Evolutionary conservation across 257 asterid genomes (phyloP), one percentile per base, ranked within the genome.

Genomic region (Linaria vulgaris): DNA sequence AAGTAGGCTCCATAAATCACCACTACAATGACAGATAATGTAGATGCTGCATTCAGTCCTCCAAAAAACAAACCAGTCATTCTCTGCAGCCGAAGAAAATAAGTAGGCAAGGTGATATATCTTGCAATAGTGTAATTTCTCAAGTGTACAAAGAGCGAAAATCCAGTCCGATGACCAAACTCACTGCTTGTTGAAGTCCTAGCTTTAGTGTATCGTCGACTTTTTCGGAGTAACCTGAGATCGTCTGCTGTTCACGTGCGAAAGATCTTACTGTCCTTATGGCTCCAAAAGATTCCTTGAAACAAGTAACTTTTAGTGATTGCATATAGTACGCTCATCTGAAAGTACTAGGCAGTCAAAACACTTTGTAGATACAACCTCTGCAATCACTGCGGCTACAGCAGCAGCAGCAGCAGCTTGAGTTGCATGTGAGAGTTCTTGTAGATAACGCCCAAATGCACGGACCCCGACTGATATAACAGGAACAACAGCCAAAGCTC

Each of bases 341-440:
- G 4, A 27, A 27, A 27, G 6, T 27, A 27, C 6, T 6, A 27
- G 3, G 34, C 6, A n/a, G n/a, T 27, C 34, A 27, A 27, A 27
- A 6, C 6, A 27, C 6, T 27, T 43, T 13, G n/a, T 12, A 13
- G 19, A 46, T 46, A 30, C 19, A 46, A 67, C 78, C 78, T 73
- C 78, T 11, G 78, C 78, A 59, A 73, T 73, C 6, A 73, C 67
- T 30, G 90, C 74, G 24, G 89, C 86, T 14, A 82, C 76, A 31
- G 92, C 92, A 44, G 92, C 76, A 31, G 92, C 92, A 44, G 92
- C 92, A 56, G 88, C 88, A 69, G 88, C 92, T 72, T 85, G 92
- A 56, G 88, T 85, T 67, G 73, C 73, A 66, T 85, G 89, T 22
- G 92, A 82, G 43, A 85, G 87, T 60, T 85, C 92, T 24, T 78